A percentile compares a stretch with the other conserved stretches of the same genome.
These are phyloP conservation scores for Saprolegnia parasitica DNA, from an alignment of 352 stramenopile species.

Conservation along the genomic window DNA sequence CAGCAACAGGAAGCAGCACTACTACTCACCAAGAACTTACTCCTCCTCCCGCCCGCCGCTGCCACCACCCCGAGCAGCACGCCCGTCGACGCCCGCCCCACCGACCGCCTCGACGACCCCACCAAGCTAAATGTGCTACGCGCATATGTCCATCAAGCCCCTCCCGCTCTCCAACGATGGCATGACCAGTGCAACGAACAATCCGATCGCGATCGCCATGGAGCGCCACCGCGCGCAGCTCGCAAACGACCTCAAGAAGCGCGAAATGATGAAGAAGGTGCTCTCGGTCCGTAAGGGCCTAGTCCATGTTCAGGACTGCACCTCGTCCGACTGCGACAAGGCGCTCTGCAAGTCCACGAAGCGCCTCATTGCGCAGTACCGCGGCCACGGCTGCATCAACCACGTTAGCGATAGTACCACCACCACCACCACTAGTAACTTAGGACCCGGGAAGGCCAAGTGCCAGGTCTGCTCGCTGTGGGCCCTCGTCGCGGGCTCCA, in stretches of 20 bases:
- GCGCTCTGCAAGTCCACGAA: slow-evolving; percentile 68
- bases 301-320: slow-evolving; percentile 56
- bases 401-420: neutral
- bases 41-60: neutral
- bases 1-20: neutral
- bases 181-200: neutral
- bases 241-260: slow-evolving; percentile 23
- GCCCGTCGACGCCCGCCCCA: neutral
- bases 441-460: slow-evolving; percentile 29
- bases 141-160: slow-evolving; percentile 22
- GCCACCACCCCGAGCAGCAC: neutral
- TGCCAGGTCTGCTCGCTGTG: slow-evolving; percentile 80
- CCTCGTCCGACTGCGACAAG: slow-evolving; percentile 49
- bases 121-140: slow-evolving; percentile 4
- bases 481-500: slow-evolving; percentile 44
- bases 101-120: neutral
- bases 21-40: neutral
- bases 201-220: neutral
- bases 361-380: slow-evolving; percentile 59
- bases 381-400: slow-evolving; percentile 48
- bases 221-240: neutral
- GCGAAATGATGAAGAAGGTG: slow-evolving; percentile 36
- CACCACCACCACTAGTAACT: slow-evolving; percentile 5
- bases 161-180: slow-evolving; percentile 11
- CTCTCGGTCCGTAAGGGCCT: slow-evolving; percentile 60